These are phyloP conservation scores for Cercospora sp. DNA, from an alignment of 2,329 filamentous ascomycete species.

Conservation along the genomic window DNA sequence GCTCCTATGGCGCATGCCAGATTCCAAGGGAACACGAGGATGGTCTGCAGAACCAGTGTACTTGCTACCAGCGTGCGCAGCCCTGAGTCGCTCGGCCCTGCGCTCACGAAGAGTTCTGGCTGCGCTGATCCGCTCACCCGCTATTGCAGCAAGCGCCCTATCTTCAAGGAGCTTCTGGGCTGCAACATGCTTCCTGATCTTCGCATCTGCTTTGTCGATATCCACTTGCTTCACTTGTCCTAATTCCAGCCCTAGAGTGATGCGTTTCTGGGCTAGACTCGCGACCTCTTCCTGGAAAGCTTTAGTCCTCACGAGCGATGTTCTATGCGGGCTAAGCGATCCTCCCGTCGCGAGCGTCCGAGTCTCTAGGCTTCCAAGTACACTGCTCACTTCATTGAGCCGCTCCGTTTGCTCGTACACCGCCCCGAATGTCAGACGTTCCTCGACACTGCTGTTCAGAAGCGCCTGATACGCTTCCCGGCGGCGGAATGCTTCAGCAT, in stretches of 20 bases:
- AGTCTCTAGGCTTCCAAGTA: neutral
- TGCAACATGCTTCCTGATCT: neutral
- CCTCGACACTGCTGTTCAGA: conserved; percentile 1
- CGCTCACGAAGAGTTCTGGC: neutral
- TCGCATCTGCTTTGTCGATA: neutral
- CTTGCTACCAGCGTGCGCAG: neutral
- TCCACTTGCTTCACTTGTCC: neutral
- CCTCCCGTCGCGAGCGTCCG: neutral
- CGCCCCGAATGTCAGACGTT: conserved; percentile 5
- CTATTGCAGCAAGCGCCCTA: neutral
- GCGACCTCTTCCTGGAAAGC: neutral
- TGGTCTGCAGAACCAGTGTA: neutral
- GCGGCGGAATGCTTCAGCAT: conserved; percentile 1
- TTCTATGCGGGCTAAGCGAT: neutral
- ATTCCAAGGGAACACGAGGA: neutral
- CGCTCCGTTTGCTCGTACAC: neutral
- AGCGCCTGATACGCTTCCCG: conserved; percentile 14
- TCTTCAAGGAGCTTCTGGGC: neutral
- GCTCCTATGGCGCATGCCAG: neutral
- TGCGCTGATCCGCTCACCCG: neutral
- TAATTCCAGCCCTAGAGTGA: conserved; percentile 8
- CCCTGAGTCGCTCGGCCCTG: neutral
- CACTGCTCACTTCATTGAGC: neutral
- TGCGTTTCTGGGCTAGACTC: neutral
- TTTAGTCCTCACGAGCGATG: neutral